phyloP scores from a whole-genome alignment of 2,329 filamentous ascomycete species.

The Herpomyces periplanetae region DNA sequence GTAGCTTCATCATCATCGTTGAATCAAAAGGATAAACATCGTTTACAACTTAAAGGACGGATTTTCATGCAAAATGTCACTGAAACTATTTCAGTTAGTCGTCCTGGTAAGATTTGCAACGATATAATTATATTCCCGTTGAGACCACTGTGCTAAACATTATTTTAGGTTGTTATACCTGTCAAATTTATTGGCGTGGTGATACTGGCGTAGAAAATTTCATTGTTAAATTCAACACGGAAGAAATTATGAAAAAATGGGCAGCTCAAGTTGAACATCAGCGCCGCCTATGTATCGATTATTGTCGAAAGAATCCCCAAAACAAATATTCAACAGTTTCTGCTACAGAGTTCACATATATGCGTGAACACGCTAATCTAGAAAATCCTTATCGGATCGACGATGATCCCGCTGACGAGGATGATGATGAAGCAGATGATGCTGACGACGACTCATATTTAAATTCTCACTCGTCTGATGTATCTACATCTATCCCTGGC shows the following conservation, averaged over 20 bases:
- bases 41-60: constrained; percentile 61
- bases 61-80: constrained; percentile 99
- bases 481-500: constrained; percentile 6
- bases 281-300: constrained; percentile 13
- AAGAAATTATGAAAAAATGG: constrained; percentile 83
- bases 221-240: constrained; percentile 61
- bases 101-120: constrained; percentile 58
- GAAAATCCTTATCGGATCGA: constrained; percentile 42
- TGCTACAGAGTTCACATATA: constrained; percentile 38
- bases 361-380: constrained; percentile 20
- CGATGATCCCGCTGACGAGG: constrained; percentile 7
- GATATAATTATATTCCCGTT: no score
- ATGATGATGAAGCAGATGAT: constrained; percentile 14
- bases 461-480: constrained; percentile 7
- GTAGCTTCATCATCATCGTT: no score
- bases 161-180: constrained; percentile 37
- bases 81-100: constrained; percentile 51
- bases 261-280: constrained; percentile 36
- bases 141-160: constrained; percentile 1
- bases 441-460: constrained; percentile 7
- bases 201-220: constrained; percentile 87
- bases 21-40: constrained; percentile 33
- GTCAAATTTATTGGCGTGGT: constrained; percentile 96
- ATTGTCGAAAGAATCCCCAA: constrained; percentile 13
- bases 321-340: constrained; percentile 13